phyloP scores from a whole-genome alignment of 768 basidiomycete species.

The Coprinopsis cinerea region DNA sequence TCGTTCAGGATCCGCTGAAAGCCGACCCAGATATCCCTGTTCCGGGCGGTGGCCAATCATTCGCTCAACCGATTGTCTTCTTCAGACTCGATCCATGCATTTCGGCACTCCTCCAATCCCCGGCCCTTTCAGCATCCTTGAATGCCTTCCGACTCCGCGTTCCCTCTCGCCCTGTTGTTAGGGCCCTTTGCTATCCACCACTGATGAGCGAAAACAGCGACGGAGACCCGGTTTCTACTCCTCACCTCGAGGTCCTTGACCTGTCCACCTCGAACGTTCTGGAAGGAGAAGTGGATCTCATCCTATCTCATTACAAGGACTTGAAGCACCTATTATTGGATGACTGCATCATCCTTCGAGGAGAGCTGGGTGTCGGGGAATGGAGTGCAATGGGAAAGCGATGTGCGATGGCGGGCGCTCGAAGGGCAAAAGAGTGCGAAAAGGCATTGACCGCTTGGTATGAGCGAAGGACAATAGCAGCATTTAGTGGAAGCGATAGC shows the following conservation, averaged over 20 bases:
- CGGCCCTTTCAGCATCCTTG: slow-evolving; percentile 43
- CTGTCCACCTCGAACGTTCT: slow-evolving; percentile 63
- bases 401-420: slow-evolving; percentile 56
- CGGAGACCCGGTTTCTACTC: slow-evolving; percentile 25
- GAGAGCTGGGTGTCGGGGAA: slow-evolving; percentile 46
- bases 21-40: slow-evolving; percentile 20
- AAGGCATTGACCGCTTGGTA: slow-evolving; percentile 49
- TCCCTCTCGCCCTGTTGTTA: slow-evolving; percentile 55
- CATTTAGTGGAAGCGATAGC: slow-evolving; percentile 8
- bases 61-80: slow-evolving; percentile 88
- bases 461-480: slow-evolving; percentile 24
- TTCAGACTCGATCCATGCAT: slow-evolving; percentile 57
- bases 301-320: slow-evolving; percentile 43
- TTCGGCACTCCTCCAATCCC: slow-evolving; percentile 37
- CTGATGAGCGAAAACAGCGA: slow-evolving; percentile 5
- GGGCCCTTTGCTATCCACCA: slow-evolving; percentile 28
- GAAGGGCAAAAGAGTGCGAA: slow-evolving; percentile 61
- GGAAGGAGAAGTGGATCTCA: slow-evolving; percentile 45
- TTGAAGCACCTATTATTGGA: slow-evolving; percentile 71
- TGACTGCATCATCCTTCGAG: slow-evolving; percentile 50
- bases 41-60: slow-evolving; percentile 26
- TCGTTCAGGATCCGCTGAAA: slow-evolving; percentile 61
- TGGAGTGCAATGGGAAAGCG: slow-evolving; percentile 58
- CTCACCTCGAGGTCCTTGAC: slow-evolving; percentile 61
- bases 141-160: slow-evolving; percentile 63